These are phyloP conservation scores for Rachicladosporium sp. DNA, from an alignment of 2,329 filamentous ascomycete genomes.

Conservation along the genomic window DNA sequence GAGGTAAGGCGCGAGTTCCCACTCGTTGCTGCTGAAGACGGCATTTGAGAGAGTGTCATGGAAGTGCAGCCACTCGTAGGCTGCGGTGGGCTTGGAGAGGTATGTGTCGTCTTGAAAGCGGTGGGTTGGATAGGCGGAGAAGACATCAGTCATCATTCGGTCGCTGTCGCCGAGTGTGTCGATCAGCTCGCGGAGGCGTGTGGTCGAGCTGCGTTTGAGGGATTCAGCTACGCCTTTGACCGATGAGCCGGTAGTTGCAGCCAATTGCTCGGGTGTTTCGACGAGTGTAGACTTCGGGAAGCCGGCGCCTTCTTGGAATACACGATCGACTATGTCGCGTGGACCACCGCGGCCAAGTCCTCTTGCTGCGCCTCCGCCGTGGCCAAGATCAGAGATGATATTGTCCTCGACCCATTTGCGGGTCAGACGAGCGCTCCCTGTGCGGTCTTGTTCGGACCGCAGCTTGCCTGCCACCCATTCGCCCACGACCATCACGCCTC, in stretches of 20 bases:
- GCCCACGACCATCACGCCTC: conserved; percentile 73
- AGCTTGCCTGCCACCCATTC: conserved; percentile 75
- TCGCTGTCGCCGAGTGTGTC: conserved; percentile 69
- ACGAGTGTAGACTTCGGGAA: conserved; percentile 47
- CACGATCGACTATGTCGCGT: conserved; percentile 63
- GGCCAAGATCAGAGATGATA: conserved; percentile 53
- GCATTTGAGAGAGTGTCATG: conserved; percentile 71
- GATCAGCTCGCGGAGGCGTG: conserved; percentile 61
- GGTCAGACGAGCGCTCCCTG: conserved; percentile 44
- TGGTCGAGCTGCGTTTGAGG: conserved; percentile 59
- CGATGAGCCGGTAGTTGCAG: conserved; percentile 9
- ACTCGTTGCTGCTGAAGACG: conserved; percentile 75
- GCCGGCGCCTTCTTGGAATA: conserved; percentile 68
- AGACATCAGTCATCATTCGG: conserved; percentile 70
- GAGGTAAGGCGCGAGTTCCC: conserved; percentile 81
- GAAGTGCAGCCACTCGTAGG: conserved; percentile 93
- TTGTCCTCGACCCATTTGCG: conserved; percentile 66
- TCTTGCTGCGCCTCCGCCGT: conserved; percentile 59
- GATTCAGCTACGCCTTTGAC: conserved; percentile 58
- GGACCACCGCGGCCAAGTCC: conserved; percentile 59
- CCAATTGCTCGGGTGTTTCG: conserved; percentile 10
- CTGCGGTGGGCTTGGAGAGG: conserved; percentile 72
- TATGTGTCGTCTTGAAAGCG: conserved; percentile 89
- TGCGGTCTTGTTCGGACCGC: conserved; percentile 29
- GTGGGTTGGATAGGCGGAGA: conserved; percentile 71